Base-by-base conservation (phyloP, 2,329 filamentous ascomycete species). In the Neocucurbitaria cava region DNA sequence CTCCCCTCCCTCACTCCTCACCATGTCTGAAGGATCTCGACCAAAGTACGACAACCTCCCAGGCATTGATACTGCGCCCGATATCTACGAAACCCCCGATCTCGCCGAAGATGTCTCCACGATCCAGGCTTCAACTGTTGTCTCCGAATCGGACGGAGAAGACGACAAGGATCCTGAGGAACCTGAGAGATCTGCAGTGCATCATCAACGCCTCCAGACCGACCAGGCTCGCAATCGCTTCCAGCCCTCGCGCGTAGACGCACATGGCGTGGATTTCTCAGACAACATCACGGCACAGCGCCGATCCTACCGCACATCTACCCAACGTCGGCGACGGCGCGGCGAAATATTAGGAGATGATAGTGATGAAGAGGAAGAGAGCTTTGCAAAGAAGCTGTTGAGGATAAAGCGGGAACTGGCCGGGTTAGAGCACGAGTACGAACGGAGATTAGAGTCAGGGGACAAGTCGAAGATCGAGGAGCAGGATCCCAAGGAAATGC, bases 51-150 rank as follows among this genome's bases (percentile, higher is more conserved):
- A 74, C 52, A 96, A 90, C 49, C 69, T 75, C n/a, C 72, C 72
- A 9, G 72, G 72, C 53, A 75, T 74, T 52, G 93, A 97, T 78
- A 90, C 89, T 49, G 92, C 93, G 24, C 93, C 93, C 63, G 95
- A 98, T 72, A 91, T 96, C 69, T 98, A 97, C 81, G 94, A 98
- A 78, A 98, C 95, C 15, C 93, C 94, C 62, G 93, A 96, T 51
- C 81, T 97, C 63, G 94, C 90, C 52, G 92, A 96, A 71, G 93
- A 96, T 76, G 90, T 87, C 60, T 96, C 92, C 20, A 96, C 92
- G 43, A 80, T 92, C 52, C 90, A 88, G 51, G 72, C 72, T 42
- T 75, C 75, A 18, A 74, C 73, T 21, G 69, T 72, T 7, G 68
- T 74, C 24, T 77, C 76, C 40, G 70, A 71, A 31, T 75, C 74